Evolutionary conservation across 2,329 filamentous ascomycete genomes (phyloP).

Genomic region (Colletotrichum navitas): DNA sequence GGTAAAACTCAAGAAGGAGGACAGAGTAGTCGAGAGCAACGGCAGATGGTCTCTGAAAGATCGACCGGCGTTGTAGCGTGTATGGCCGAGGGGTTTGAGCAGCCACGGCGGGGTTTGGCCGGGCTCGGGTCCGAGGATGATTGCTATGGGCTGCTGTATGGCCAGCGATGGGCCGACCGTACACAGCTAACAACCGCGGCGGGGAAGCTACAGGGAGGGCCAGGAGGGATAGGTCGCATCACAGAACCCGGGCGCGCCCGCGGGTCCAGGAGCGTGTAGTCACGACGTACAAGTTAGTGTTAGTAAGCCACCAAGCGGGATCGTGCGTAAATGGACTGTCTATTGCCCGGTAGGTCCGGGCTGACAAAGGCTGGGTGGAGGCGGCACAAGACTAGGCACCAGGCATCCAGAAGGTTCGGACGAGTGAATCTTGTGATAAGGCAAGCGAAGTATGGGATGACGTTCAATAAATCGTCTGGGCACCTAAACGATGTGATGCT

Average conservation of each 20-base stretch:
- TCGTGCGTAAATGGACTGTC: neutral
- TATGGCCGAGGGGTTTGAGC: neutral
- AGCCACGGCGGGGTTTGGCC: conserved; percentile 2
- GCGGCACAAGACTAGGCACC: neutral
- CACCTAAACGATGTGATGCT: too few relatives aligned
- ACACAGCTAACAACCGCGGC: neutral
- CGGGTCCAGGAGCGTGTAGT: neutral
- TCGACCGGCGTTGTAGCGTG: conserved; percentile 56
- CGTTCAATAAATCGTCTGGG: conserved; percentile 3
- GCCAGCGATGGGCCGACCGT: neutral
- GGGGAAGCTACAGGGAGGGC: neutral
- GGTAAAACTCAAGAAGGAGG: conserved; percentile 81
- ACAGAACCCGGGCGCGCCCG: neutral
- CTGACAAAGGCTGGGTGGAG: neutral
- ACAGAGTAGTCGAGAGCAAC: conserved; percentile 64
- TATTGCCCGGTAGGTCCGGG: neutral
- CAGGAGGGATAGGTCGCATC: neutral
- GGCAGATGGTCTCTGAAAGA: conserved; percentile 59
- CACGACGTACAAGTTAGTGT: neutral
- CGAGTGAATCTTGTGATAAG: conserved; percentile 1
- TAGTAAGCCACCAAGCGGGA: neutral
- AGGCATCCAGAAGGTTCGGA: conserved; percentile 33
- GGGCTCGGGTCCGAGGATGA: conserved; percentile 11
- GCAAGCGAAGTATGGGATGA: conserved; percentile 25
- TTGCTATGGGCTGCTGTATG: neutral